Base-by-base conservation (phyloP, 768 basidiomycete genomes). In the Boletus rufocinnamomeus region DNA sequence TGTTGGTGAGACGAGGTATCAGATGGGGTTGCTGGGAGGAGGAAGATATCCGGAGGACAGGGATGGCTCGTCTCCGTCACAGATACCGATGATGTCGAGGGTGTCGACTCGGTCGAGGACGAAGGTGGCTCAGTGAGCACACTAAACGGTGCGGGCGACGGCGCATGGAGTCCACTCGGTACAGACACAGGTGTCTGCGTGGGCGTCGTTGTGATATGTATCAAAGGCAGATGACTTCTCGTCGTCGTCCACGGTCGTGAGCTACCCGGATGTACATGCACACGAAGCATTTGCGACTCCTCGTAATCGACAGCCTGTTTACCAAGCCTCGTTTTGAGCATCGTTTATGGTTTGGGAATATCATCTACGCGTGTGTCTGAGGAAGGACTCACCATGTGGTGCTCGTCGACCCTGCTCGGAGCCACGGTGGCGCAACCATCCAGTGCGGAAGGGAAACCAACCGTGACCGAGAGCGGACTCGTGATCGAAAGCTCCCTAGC, bases 401-500 rank as follows among this genome's bases (percentile, higher is more conserved):
- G 60, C 44, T 71, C 79, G 63, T 85, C 85, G 37, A 56, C 56
- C 40, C 59, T 63, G 38, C 47, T 47, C 50, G 65, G 61, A 30
- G 35, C n/a, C 48, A 50, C 30, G 4, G 50, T 25, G 50, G 50
- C 50, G 16, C 44, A 21, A 19, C 48, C 56, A 16, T 38, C 45
- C 45, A 54, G 14, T 0, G 17, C 44, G n/a, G 49, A 28, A 37
- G 57, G 57, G 21, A 59, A 63, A 14, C 61, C 69, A 6, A 60
- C 47, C 32, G 62, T 47, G 56, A 68, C 59, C 6, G 64, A 50
- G 27, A 69, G 44, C 16, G 69, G 69, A 30, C 69, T 71, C 46
- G 64, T 16, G 40, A 91, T 87, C n/a, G 81, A 79, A 59, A 91
- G 78, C 48, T 81, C 85, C 54, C 82, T 80, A 5, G 90, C 82